Evolutionary conservation across 164 flowering plant genomes (phyloP).

Genomic region (Kingdonia uniflora): DNA sequence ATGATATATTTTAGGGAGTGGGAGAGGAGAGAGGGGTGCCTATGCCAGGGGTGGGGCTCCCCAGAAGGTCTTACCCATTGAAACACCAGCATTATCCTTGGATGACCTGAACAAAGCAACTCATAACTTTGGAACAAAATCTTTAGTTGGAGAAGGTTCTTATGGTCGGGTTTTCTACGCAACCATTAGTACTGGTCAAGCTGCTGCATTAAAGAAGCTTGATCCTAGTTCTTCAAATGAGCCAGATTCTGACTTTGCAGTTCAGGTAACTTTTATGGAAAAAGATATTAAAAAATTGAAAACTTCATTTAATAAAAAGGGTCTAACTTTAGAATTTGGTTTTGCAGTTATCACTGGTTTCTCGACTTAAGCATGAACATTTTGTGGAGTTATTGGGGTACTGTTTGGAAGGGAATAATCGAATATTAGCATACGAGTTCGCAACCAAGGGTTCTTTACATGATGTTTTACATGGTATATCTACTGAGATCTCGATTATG

Average conservation of each 20-base stretch:
- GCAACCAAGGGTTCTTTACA: conserved; percentile 63
- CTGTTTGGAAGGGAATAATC: conserved; percentile 48
- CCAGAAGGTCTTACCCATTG: conserved; percentile 41
- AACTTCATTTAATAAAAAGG: neutral
- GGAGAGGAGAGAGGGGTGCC: conserved; percentile 31
- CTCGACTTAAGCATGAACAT: conserved; percentile 55
- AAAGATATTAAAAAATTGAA: neutral
- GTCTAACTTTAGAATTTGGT: neutral
- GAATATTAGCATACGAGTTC: conserved; percentile 51
- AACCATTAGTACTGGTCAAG: conserved; percentile 22
- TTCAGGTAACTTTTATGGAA: conserved; percentile 6
- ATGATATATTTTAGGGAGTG: conserved; percentile 18
- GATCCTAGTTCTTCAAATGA: conserved; percentile 37
- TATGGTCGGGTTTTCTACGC: conserved; percentile 52
- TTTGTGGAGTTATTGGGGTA: conserved; percentile 60
- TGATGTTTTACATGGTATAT: conserved; percentile 54
- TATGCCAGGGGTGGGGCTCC: conserved; percentile 30
- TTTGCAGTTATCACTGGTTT: conserved; percentile 51
- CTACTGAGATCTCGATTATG: too few relatives aligned
- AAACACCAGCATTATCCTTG: conserved; percentile 38
- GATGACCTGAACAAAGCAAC: conserved; percentile 39
- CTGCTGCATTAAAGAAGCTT: conserved; percentile 46
- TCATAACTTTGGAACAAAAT: conserved; percentile 39
- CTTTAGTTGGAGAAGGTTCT: conserved; percentile 65
- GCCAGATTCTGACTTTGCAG: conserved; percentile 15